phyloP scores from a whole-genome alignment of 305 asterid genomes.

The Coffea humblotiana region DNA sequence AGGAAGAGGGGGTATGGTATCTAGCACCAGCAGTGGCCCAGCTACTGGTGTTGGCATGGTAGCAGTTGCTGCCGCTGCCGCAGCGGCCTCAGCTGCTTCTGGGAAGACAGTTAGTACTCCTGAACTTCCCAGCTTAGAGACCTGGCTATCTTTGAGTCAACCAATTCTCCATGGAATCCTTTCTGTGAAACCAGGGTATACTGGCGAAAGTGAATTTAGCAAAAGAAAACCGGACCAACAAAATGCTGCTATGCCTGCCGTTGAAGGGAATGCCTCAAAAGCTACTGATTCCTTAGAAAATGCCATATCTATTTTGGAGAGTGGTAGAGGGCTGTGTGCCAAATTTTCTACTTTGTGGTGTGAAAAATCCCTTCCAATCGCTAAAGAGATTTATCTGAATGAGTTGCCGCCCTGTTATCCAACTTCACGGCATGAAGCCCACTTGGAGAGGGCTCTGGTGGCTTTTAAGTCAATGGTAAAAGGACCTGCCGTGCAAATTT shows the following conservation, averaged over 20 bases:
- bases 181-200: constrained; percentile 43
- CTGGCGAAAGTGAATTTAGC: constrained; percentile 36
- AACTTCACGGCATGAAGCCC: constrained; percentile 74
- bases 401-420: constrained; percentile 82
- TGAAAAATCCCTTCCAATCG: constrained; percentile 79
- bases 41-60: constrained; percentile 82
- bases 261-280: constrained; percentile 38
- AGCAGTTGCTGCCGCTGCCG: constrained; percentile 94
- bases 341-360: constrained; percentile 87
- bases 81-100: constrained; percentile 80
- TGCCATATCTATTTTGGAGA: constrained; percentile 58
- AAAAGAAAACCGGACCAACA: constrained; percentile 30
- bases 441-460: constrained; percentile 63
- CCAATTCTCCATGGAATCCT: constrained; percentile 68
- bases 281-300: constrained; percentile 47
- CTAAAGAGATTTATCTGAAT: constrained; percentile 73
- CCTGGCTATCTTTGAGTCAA: constrained; percentile 74
- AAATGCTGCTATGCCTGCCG: constrained; percentile 32
- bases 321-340: constrained; percentile 54
- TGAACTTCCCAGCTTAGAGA: constrained; percentile 76
- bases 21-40: constrained; percentile 54
- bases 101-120: constrained; percentile 54
- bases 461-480: constrained; percentile 71
- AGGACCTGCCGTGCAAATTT: constrained; percentile 75
- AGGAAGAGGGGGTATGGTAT: constrained; percentile 70